Conservation (phyloP, 2,329 filamentous ascomycete genomes). For the Pseudocercospora cruenta region DNA sequence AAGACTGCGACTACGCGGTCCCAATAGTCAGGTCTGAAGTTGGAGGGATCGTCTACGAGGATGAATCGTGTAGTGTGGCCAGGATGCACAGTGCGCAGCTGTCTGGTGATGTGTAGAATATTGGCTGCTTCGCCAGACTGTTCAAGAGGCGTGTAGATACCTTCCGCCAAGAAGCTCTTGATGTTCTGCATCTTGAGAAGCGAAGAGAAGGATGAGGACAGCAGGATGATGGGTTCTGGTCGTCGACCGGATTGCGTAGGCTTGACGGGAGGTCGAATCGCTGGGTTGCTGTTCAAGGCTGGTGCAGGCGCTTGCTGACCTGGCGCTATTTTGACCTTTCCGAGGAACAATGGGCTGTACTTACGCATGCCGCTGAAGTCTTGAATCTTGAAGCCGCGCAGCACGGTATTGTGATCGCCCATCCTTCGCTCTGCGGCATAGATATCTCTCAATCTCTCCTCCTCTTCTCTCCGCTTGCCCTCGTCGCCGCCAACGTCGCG, state of each 20-base stretch:
- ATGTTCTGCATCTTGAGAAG: slow-evolving; percentile 94
- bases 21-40: slow-evolving; percentile 99
- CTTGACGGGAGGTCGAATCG: slow-evolving; percentile 39
- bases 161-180: slow-evolving; percentile 87
- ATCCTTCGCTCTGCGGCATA: slow-evolving; percentile 90
- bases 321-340: slow-evolving; percentile 59
- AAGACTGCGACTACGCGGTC: slow-evolving; percentile 92
- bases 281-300: slow-evolving; percentile 47
- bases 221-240: slow-evolving; percentile 86
- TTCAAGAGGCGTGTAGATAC: slow-evolving; percentile 74
- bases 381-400: slow-evolving; percentile 84
- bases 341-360: slow-evolving; percentile 47
- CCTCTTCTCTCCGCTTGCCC: slow-evolving; percentile 64
- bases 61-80: slow-evolving; percentile 85
- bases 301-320: slow-evolving; percentile 37
- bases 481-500: slow-evolving; percentile 45
- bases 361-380: slow-evolving; percentile 92
- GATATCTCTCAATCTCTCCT: slow-evolving; percentile 82
- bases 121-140: slow-evolving; percentile 65
- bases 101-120: slow-evolving; percentile 83
- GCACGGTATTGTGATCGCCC: slow-evolving; percentile 86
- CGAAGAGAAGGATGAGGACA: slow-evolving; percentile 93
- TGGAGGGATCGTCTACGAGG: slow-evolving; percentile 86
- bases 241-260: slow-evolving; percentile 48
- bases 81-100: slow-evolving; percentile 71